These are phyloP conservation scores for Boletus coccyginus DNA, from an alignment of 768 basidiomycete species.

Conservation along the genomic window DNA sequence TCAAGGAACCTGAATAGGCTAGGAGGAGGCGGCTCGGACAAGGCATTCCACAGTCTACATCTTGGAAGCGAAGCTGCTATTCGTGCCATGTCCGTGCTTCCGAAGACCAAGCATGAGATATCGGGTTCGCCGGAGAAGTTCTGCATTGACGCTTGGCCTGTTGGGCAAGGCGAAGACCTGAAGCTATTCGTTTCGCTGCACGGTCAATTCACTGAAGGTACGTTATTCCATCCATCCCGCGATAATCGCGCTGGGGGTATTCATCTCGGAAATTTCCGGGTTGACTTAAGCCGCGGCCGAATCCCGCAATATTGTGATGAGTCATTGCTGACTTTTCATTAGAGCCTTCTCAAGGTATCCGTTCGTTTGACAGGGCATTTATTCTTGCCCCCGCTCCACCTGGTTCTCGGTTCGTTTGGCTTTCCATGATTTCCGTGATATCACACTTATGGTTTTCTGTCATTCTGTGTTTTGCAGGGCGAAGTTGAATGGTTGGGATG, in stretches of 20 bases:
- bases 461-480: conserved; percentile 48
- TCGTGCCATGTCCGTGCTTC: conserved; percentile 60
- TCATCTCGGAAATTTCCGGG: conserved; percentile 16
- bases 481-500: conserved; percentile 82
- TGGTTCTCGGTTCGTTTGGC: conserved; percentile 70
- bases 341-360: conserved; percentile 74
- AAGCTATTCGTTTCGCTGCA: conserved; percentile 74
- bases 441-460: conserved; percentile 10
- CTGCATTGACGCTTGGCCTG: conserved; percentile 81
- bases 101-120: conserved; percentile 82
- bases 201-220: conserved; percentile 90
- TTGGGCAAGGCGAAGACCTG: conserved; percentile 54
- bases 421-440: background rate
- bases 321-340: conserved; percentile 21
- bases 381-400: conserved; percentile 78
- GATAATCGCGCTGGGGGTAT: conserved; percentile 4
- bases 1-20: conserved; percentile 80
- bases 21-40: conserved; percentile 56
- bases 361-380: conserved; percentile 94
- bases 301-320: conserved; percentile 6
- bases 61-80: conserved; percentile 65
- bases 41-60: conserved; percentile 65
- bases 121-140: conserved; percentile 77
- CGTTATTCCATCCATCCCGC: conserved; percentile 27
- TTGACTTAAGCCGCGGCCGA: background rate